Base-by-base conservation (phyloP, 257 asterid genomes). In the Forsythia viridissima region DNA sequence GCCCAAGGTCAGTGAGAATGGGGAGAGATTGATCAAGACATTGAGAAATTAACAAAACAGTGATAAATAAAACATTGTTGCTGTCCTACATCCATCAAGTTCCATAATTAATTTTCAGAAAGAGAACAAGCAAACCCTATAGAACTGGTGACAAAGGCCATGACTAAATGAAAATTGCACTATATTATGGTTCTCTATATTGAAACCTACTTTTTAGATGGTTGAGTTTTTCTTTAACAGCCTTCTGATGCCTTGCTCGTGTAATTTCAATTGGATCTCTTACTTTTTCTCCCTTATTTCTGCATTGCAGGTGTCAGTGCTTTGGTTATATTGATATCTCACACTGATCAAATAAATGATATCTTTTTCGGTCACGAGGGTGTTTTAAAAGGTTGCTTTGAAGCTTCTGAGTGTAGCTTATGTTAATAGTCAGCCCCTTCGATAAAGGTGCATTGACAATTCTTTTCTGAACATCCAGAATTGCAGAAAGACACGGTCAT, bases 251-350 rank as follows among this genome's bases (percentile, higher is more conserved):
- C 41, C 69, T 21, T 24, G 20, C 52, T 52, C 46, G 80, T 51
- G 80, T 61, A 38, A 67, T 43, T 48, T 71, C 24, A 3, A 63
- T 68, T 74, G 43, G 63, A 63, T 10, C 59, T 48, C 48, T 80
- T 39, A 71, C 34, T 20, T 57, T 73, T 41, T 76, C 70, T 83
- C 71, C 41, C 59, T 55, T 21, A 69, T 76, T 42, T 21, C 18
- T 79, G 65, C 75, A 44, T 30, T 77, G 80, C 93, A 95, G 98
- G 94, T 80, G 93, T 89, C 67, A 87, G 76, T 78, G 98, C 99
- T 80, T 81, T 95, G 90, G 92, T 95, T 86, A 81, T 87, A 75
- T 86, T 93, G 84, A 66, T 93, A 84, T 88, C 97, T 84, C 93
- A 91, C 57, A 86, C 76, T 75, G 98, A 93, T 87, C 94, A 90